Evolutionary conservation across 1,284 basidiomycete species (phyloP).

Genomic region (Rhodofomes roseus): DNA sequence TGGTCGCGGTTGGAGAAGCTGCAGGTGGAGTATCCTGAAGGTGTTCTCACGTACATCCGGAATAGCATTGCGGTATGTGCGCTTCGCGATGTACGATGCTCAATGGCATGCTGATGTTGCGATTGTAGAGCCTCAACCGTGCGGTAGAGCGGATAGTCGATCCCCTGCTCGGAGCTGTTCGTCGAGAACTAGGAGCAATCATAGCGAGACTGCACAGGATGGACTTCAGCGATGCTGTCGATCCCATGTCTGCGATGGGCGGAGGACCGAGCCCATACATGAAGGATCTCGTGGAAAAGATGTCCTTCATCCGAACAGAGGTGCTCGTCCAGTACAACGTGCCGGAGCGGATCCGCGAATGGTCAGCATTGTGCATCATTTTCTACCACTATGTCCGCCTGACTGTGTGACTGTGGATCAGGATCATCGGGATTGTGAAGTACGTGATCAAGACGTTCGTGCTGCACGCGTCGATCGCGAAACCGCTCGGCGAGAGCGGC

Average conservation of each 20-base stretch:
- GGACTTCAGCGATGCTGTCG: slow-evolving; percentile 71
- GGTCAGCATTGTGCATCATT: slow-evolving; percentile 47
- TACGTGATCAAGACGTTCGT: slow-evolving; percentile 83
- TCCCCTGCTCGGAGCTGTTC: slow-evolving; percentile 70
- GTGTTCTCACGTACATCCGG: slow-evolving; percentile 55
- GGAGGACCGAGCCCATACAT: slow-evolving; percentile 81
- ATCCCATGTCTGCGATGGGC: slow-evolving; percentile 59
- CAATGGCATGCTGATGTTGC: not conserved
- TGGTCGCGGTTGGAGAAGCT: slow-evolving; percentile 69
- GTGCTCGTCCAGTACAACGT: slow-evolving; percentile 68
- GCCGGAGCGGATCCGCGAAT: slow-evolving; percentile 66
- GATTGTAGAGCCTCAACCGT: slow-evolving; percentile 49
- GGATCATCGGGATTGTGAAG: slow-evolving; percentile 66
- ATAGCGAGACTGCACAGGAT: slow-evolving; percentile 79
- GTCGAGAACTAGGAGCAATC: slow-evolving; percentile 75
- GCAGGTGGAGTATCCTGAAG: slow-evolving; percentile 66
- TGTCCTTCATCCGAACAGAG: slow-evolving; percentile 76
- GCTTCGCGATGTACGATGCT: not conserved
- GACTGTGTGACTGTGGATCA: slow-evolving; percentile 27
- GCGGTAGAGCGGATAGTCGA: slow-evolving; percentile 65
- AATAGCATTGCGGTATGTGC: slow-evolving; percentile 58
- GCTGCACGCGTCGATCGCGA: slow-evolving; percentile 84
- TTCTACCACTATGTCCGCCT: not conserved
- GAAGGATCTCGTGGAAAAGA: slow-evolving; percentile 85
- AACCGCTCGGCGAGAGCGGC: slow-evolving; percentile 83